These are phyloP conservation scores for Quercus ilex DNA, from an alignment of 306 rosid species.

Conservation along the genomic window DNA sequence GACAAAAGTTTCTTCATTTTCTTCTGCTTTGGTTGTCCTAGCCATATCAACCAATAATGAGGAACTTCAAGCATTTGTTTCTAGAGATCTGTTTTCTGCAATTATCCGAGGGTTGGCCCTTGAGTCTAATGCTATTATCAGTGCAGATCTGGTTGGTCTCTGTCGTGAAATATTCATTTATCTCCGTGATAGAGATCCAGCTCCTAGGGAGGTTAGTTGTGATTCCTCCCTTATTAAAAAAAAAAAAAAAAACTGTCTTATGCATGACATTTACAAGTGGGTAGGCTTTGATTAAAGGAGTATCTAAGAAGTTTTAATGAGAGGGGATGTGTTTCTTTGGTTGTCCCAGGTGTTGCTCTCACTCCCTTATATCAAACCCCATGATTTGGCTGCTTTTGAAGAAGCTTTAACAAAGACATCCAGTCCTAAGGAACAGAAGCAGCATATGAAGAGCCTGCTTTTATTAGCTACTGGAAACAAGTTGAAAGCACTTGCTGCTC, in stretches of 20 bases:
- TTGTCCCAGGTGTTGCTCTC: constrained; percentile 63
- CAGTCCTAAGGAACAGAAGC: constrained; percentile 95
- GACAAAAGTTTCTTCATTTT: constrained; percentile 70
- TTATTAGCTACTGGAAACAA: constrained; percentile 80
- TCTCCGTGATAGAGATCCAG: constrained; percentile 78
- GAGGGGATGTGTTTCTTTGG: constrained; percentile 15
- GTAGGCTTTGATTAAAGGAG: neutral
- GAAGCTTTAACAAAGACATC: constrained; percentile 83
- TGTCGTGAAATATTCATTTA: constrained; percentile 87
- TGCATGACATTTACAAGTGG: neutral
- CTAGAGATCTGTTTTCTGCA: constrained; percentile 81
- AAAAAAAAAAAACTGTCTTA: neutral
- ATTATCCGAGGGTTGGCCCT: constrained; percentile 81
- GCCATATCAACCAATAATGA: constrained; percentile 51
- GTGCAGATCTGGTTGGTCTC: constrained; percentile 83
- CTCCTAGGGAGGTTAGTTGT: constrained; percentile 90
- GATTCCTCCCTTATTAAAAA: neutral
- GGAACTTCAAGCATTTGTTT: constrained; percentile 73
- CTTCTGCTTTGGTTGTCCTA: constrained; percentile 60
- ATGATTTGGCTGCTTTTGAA: constrained; percentile 83
- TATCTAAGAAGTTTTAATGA: neutral
- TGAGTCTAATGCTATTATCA: constrained; percentile 84
- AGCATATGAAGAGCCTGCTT: constrained; percentile 82
- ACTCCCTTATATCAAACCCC: constrained; percentile 69
- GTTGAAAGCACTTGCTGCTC: constrained; percentile 87